Conservation (phyloP, 495 filamentous ascomycete species). For the Talaromyces thailandensis region DNA sequence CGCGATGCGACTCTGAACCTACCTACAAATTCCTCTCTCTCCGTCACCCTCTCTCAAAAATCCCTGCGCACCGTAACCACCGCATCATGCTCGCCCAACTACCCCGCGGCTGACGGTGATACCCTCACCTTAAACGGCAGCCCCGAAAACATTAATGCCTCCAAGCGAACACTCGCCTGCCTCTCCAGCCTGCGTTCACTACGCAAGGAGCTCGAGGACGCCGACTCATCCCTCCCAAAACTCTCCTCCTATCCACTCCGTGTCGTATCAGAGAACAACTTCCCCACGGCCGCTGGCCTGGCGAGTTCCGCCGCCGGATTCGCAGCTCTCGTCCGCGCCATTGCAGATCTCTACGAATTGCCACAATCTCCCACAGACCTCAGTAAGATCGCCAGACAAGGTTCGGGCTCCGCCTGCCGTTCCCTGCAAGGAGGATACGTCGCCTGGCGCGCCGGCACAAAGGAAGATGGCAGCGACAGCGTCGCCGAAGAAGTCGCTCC, state of each 20-base stretch:
- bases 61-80: conserved; percentile 95
- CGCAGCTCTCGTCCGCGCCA: conserved; percentile 84
- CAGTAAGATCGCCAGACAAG: conserved; percentile 85
- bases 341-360: conserved; percentile 85
- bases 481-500: conserved; percentile 79
- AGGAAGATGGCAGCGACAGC: conserved; percentile 71
- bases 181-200: conserved; percentile 74
- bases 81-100: conserved; percentile 76
- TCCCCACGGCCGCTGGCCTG: conserved; percentile 95
- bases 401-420: conserved; percentile 87
- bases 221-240: conserved; percentile 63
- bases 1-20: conserved; percentile 87
- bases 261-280: conserved; percentile 93
- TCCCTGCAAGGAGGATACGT: conserved; percentile 92
- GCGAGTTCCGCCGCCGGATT: conserved; percentile 91
- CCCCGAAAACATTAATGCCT: conserved; percentile 67
- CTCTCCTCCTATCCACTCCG: conserved; percentile 65
- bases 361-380: conserved; percentile 69
- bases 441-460: conserved; percentile 73
- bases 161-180: conserved; percentile 83
- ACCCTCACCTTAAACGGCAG: conserved; percentile 77
- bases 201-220: conserved; percentile 62
- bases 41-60: conserved; percentile 86
- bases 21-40: conserved; percentile 94
- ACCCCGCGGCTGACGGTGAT: conserved; percentile 49